Evolutionary conservation across 306 rosid genomes (phyloP).

Genomic region (Sicyos baderoa): DNA sequence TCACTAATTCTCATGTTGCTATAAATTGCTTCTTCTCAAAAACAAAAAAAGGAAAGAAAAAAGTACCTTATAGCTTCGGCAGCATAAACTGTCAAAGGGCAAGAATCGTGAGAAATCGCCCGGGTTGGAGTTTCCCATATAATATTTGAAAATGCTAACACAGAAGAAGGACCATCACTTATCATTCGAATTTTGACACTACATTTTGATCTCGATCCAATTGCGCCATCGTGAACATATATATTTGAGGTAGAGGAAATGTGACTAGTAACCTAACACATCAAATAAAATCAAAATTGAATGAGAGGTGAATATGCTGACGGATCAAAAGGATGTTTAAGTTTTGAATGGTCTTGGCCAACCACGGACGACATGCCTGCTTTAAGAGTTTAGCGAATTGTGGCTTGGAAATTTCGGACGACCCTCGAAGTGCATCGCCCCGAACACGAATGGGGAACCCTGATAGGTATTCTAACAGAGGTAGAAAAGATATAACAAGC

Average conservation of each 20-base stretch:
- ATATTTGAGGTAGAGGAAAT: constrained; percentile 34
- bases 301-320: background rate
- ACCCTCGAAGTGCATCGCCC: constrained; percentile 26
- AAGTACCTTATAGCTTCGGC: constrained; percentile 31
- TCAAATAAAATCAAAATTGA: constrained; percentile 1
- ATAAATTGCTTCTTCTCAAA: background rate
- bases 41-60: background rate
- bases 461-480: constrained; percentile 27
- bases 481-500: background rate
- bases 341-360: constrained; percentile 3
- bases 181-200: constrained; percentile 37
- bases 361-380: constrained; percentile 29
- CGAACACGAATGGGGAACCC: constrained; percentile 37
- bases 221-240: constrained; percentile 45
- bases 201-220: constrained; percentile 34
- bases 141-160: constrained; percentile 35
- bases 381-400: constrained; percentile 33
- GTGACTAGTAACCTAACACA: constrained; percentile 35
- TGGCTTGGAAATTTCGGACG: constrained; percentile 26
- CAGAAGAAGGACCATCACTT: constrained; percentile 40
- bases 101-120: constrained; percentile 43
- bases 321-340: constrained; percentile 3
- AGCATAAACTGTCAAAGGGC: constrained; percentile 41
- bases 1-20: background rate
- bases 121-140: constrained; percentile 29